These are phyloP conservation scores for Didymella keratinophila DNA, from an alignment of 2,329 filamentous ascomycete genomes.

Conservation along the genomic window DNA sequence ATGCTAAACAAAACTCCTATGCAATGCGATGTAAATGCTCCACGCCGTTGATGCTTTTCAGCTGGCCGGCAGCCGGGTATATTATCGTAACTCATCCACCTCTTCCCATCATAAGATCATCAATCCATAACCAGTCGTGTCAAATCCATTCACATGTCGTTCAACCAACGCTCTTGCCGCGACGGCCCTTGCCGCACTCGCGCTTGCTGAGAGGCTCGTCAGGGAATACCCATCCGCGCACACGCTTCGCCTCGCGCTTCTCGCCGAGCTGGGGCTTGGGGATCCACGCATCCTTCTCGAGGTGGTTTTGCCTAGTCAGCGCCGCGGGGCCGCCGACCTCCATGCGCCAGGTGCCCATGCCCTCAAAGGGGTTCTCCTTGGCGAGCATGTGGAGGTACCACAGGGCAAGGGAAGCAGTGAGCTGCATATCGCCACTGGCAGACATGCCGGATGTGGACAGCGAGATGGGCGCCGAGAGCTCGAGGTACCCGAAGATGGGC, in stretches of 20 bases:
- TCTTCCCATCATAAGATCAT: neutral
- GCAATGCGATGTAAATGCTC: constrained; percentile 21
- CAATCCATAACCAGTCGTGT: constrained; percentile 2
- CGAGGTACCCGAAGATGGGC: constrained; percentile 88
- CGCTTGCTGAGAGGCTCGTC: constrained; percentile 76
- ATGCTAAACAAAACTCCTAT: constrained; percentile 14
- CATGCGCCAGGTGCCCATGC: constrained; percentile 70
- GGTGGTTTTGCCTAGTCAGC: constrained; percentile 72
- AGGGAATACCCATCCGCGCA: constrained; percentile 77
- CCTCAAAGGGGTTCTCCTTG: constrained; percentile 65
- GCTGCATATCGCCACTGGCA: constrained; percentile 55
- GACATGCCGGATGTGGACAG: constrained; percentile 55
- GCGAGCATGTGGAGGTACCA: constrained; percentile 81
- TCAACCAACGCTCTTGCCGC: constrained; percentile 36
- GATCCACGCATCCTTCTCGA: constrained; percentile 78
- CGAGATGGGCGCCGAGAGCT: constrained; percentile 69
- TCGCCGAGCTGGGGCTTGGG: constrained; percentile 74
- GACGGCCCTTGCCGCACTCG: constrained; percentile 59
- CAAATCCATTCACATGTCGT: too few relatives aligned
- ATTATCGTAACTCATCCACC: constrained; percentile 14
- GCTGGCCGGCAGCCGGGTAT: constrained; percentile 24
- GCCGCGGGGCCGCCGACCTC: constrained; percentile 80
- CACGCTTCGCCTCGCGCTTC: constrained; percentile 78
- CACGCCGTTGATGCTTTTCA: constrained; percentile 19
- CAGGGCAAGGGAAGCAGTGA: constrained; percentile 76